phyloP scores from a whole-genome alignment of 2,329 filamentous ascomycete species.

The Aspergillus niger region DNA sequence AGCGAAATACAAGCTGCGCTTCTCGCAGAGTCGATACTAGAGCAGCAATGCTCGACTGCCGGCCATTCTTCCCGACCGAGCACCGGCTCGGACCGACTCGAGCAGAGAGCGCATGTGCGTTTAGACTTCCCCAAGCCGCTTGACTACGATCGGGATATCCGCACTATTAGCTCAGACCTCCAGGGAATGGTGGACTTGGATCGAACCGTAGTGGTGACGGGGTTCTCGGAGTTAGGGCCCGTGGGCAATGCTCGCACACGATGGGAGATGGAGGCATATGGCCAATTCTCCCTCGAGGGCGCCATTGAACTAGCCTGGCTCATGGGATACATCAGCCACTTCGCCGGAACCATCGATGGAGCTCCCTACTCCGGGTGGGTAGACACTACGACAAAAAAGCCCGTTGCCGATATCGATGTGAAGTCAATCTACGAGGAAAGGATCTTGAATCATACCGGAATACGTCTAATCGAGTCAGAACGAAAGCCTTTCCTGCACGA shows the following conservation, averaged over 20 bases:
- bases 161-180: not conserved
- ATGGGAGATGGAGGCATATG: slow-evolving; percentile 11
- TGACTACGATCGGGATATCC: not conserved
- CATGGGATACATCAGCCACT: slow-evolving; percentile 2
- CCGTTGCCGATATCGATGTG: slow-evolving; percentile 4
- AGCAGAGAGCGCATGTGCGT: not conserved
- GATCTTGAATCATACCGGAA: slow-evolving; percentile 89
- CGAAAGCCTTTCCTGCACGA: slow-evolving; percentile 95
- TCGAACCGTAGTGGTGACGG: slow-evolving; percentile 2
- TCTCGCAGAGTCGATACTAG: not conserved
- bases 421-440: not conserved
- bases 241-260: slow-evolving; percentile 6
- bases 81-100: not conserved
- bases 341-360: not conserved
- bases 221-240: slow-evolving; percentile 7
- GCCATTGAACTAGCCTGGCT: slow-evolving; percentile 11
- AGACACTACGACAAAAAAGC: not conserved
- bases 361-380: slow-evolving; percentile 6
- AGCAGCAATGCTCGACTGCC: not conserved
- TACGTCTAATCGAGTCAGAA: slow-evolving; percentile 92
- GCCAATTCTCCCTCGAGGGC: not conserved
- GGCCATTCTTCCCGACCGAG: no score
- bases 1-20: not conserved
- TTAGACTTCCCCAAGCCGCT: not conserved
- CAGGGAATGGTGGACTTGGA: not conserved